A percentile compares a stretch with the other conserved stretches of the same genome.
phyloP scores from a whole-genome alignment of 2,329 filamentous ascomycete species.

The Cadophora luteo-olivacea region DNA sequence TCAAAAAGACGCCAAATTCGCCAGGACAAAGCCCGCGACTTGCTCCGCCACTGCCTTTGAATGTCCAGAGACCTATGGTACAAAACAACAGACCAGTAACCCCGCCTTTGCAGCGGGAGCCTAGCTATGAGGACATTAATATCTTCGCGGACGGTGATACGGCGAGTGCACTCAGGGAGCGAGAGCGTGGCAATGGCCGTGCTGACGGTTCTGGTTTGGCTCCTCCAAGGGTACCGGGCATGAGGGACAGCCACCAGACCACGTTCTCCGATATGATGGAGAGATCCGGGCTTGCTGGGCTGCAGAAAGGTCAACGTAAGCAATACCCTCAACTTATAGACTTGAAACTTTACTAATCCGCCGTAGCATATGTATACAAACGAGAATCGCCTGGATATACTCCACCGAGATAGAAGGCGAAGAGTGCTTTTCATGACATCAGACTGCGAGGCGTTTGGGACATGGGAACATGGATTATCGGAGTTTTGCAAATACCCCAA shows the following conservation, averaged over 20 bases:
- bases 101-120: conserved; percentile 49
- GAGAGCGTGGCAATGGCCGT: conserved; percentile 16
- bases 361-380: conserved; percentile 31
- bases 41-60: conserved; percentile 35
- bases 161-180: conserved; percentile 42
- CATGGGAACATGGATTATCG: conserved; percentile 2
- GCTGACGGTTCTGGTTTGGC: neutral
- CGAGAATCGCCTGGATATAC: conserved; percentile 24
- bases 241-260: conserved; percentile 43
- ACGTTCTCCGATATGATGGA: conserved; percentile 63
- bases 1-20: conserved; percentile 33
- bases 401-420: conserved; percentile 15
- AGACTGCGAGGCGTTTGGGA: neutral
- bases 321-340: neutral
- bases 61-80: conserved; percentile 28
- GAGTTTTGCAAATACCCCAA: conserved; percentile 7
- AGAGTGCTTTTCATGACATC: neutral
- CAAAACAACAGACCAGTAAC: conserved; percentile 37
- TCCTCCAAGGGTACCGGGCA: conserved; percentile 6
- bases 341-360: neutral
- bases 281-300: conserved; percentile 49
- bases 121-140: conserved; percentile 58
- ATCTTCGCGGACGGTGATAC: conserved; percentile 58
- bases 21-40: conserved; percentile 10
- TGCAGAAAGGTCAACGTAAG: conserved; percentile 44